Conservation (phyloP, 257 asterid species). For the Solanum tarapatanum region DNA sequence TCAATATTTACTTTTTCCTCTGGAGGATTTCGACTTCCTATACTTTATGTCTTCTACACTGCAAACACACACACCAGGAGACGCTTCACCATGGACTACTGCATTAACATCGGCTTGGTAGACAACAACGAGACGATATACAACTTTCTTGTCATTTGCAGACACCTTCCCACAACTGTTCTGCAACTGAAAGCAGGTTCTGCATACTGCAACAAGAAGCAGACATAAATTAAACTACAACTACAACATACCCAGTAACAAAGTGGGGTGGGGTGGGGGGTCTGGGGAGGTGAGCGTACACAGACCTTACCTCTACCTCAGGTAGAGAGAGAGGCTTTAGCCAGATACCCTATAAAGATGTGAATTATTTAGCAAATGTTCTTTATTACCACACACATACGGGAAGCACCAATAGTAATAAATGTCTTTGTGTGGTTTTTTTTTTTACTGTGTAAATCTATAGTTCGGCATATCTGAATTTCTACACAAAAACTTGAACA, state of each 20-base stretch:
- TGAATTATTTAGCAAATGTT: background rate
- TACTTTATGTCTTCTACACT: background rate
- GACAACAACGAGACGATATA: constrained; percentile 53
- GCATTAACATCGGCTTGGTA: constrained; percentile 57
- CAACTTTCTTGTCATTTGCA: constrained; percentile 58
- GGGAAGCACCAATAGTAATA: background rate
- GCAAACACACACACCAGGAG: background rate
- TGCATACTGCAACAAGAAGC: constrained; percentile 43
- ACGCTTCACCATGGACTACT: constrained; percentile 38
- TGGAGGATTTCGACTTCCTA: background rate
- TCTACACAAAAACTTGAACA: background rate
- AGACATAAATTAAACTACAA: background rate
- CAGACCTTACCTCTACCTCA: background rate
- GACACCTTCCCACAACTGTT: constrained; percentile 43
- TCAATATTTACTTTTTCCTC: background rate
- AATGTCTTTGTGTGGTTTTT: background rate
- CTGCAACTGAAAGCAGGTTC: constrained; percentile 57
- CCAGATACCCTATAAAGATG: background rate
- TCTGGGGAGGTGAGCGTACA: background rate
- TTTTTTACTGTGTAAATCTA: background rate
- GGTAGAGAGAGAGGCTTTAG: no score
- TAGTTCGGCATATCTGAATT: background rate
- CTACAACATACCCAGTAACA: background rate
- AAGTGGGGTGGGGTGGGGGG: background rate
- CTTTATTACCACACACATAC: background rate